Base-by-base conservation (phyloP, 2,329 filamentous ascomycete species). In the Clarireedia homoeocarpa region DNA sequence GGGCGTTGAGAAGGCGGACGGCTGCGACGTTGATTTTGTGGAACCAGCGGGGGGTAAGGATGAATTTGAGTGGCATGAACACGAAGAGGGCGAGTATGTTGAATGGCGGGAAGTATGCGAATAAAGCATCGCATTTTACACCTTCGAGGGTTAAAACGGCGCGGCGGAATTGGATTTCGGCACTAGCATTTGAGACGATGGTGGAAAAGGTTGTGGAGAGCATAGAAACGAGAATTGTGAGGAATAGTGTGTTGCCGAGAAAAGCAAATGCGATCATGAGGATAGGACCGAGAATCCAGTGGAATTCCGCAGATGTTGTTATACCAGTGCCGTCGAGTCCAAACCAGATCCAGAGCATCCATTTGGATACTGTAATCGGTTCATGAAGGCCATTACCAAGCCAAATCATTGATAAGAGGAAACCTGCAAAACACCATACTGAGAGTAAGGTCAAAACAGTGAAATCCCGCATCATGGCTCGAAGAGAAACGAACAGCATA, bases 331-430 rank as follows among this genome's bases (percentile, higher is more conserved):
- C 89, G 64, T 94, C 89, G 1, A 95, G 80, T 2, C 89, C 89
- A 66, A 95, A 94, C 89, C 89, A 95, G 61, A 95, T 91, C 80
- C 88, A 94, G 1, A 94, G 80, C 88, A 95, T 92, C 89, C 89
- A 95, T 71, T 91, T 91, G 46, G 83, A 83, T 59, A 94, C 91
- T 1, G 85, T 88, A 71, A 87, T 73, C 4, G 84, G 71, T 51
- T 79, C 73, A 53, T 86, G 83, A 0, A 72, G 70, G 20, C 82
- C 84, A 61, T 87, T 79, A 58, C 83, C 83, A 7, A 95, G 80
- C 89, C 89, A 94, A 38, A 85, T 78, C 69, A 95, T 80, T 24
- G 88, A 88, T 47, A 95, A 75, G 53, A 94, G 71, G 70, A 95
- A 94, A 3, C 89, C 89, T 46, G 83, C 81, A 67, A 94, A 94